Conservation (phyloP, 345 rosid genomes). For the Citrus mangshanensis region DNA sequence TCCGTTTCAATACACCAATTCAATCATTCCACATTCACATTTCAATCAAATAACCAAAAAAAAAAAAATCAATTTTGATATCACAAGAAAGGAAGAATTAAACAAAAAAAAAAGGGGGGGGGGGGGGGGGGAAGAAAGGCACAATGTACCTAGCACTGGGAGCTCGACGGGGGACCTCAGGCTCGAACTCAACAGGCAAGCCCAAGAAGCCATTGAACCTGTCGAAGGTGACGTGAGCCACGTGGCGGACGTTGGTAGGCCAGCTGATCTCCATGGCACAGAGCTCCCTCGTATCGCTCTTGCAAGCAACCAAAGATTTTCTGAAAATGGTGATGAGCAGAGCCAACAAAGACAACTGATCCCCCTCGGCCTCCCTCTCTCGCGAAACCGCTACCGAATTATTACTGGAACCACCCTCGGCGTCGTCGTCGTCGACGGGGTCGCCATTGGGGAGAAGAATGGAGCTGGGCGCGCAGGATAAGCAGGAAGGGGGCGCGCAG, state of each 20-base stretch:
- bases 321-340: constrained; percentile 64
- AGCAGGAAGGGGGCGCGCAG: constrained; percentile 27
- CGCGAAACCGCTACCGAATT: too few species aligned
- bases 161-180: constrained; percentile 74
- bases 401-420: constrained; percentile 23
- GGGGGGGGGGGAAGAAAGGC: not conserved
- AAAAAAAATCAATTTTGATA: not conserved
- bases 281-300: constrained; percentile 52
- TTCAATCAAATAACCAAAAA: not conserved
- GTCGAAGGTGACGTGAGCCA: constrained; percentile 92
- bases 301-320: constrained; percentile 71
- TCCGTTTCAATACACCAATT: not conserved
- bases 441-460: constrained; percentile 9
- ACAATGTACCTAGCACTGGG: constrained; percentile 84
- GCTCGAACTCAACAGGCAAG: constrained; percentile 88
- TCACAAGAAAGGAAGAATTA: too few species aligned
- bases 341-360: constrained; percentile 71
- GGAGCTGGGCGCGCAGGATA: constrained; percentile 17
- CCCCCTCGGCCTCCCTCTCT: constrained; percentile 18
- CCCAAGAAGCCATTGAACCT: constrained; percentile 92
- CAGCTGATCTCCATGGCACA: constrained; percentile 80
- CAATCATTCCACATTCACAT: not conserved
- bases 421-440: constrained; percentile 29
- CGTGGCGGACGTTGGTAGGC: constrained; percentile 82
- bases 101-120: not conserved